Base-by-base conservation (phyloP, 208 protist species). In the Paratrypanosoma confusum region DNA sequence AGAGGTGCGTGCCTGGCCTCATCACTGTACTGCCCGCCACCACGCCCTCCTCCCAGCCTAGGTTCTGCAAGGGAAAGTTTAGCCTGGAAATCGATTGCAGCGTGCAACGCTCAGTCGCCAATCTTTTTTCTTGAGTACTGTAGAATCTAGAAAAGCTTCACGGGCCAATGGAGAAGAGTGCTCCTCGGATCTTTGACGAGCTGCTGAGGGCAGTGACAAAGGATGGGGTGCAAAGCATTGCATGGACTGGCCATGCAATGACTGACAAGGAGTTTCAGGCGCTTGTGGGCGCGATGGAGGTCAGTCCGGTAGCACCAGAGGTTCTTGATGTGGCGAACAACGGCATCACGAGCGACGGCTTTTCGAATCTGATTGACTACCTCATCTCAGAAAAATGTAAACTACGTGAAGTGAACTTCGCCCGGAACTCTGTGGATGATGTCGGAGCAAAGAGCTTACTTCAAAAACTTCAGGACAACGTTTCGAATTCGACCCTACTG, bases 361-460 rank as follows among this genome's bases (percentile, higher is more conserved):
- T 67, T 20, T 16, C 25, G n/a, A 31, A 26, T 21, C 59, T 90
- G 25, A 22, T 57, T 5, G 41, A 34, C 18, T 90, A n/a, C n/a
- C n/a, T 66, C 59, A 24, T 85, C 39, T 20, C 32, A 22, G 69
- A 57, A 16, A 46, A 31, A 6, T 40, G 53, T 6, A 43, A 13
- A 33, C 29, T 90, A 5, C 21, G 61, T 14, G 65, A 85, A 26
- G 45, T 90, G 1, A 32, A 78, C 5, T 52, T 90, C 25, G 22
- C 40, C 13, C 53, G 63, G 27, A 90, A 90, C 43, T 31, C 73
- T 38, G 86, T 90, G 49, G 65, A 62, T 10, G 71, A 90, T 20
- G 60, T 43, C 22, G 81, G 76, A 8, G 67, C 71, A 13, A 49
- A 52, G 7, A 44, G 36, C 3, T 78, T 90, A 52, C 26, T 90